Base-by-base conservation (phyloP, 2,329 filamentous ascomycete species). In the Xylariaceae sp. region DNA sequence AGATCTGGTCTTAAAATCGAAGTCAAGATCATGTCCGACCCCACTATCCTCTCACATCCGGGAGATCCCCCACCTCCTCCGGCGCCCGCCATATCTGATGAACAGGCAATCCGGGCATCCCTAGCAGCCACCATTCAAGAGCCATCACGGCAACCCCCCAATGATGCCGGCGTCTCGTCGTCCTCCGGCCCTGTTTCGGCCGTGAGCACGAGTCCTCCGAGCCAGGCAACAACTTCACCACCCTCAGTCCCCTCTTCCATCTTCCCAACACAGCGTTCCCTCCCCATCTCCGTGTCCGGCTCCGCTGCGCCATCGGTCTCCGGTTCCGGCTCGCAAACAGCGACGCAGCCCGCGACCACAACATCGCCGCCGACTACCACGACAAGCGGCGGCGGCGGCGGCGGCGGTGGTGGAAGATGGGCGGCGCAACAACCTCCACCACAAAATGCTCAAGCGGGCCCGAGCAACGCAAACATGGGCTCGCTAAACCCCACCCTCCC, bases 401-500 rank as follows among this genome's bases (percentile, higher is more conserved):
- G n/a, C n/a, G n/a, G n/a, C n/a, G n/a, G n/a, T n/a, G n/a, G n/a
- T n/a, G n/a, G n/a, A n/a, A n/a, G n/a, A n/a, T n/a, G n/a, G n/a
- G n/a, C n/a, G n/a, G n/a, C n/a, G n/a, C n/a, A n/a, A n/a, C n/a
- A n/a, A n/a, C n/a, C n/a, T n/a, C n/a, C n/a, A n/a, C n/a, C n/a
- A n/a, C n/a, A n/a, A n/a, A n/a, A 16, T 22, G 14, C 8, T 34
- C 48, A 12, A 41, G 42, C n/a, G n/a, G 34, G 34, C 38, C 25
- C 39, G 21, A 50, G 33, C 34, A 41, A 37, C 25, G 33, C 47
- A 1, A 43, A 29, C 29, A 53, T 46, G 45, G n/a, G n/a, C n/a
- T 42, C 50, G 10, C 38, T 54, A 0, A 48, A 66, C 37, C 61
- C 65, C 4, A 67, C 64, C 39, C 66, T 73, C 10, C 71, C 71